A percentile compares a stretch with the other conserved stretches of the same genome.
phyloP scores from a whole-genome alignment of 345 rosid species.

The Linum trigynum region DNA sequence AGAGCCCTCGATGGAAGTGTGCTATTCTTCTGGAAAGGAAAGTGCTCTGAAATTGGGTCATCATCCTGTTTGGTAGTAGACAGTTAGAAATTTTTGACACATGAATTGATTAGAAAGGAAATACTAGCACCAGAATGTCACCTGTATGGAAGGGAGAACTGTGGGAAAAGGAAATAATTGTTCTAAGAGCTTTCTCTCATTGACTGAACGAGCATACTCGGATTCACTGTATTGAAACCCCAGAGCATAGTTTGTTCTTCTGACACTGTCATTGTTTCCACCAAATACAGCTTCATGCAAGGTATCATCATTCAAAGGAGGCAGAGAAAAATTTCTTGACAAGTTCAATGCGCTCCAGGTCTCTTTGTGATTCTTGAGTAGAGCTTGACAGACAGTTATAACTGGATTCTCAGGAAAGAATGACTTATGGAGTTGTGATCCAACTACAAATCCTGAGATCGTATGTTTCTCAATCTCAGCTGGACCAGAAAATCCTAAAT shows the following conservation, averaged over 20 bases:
- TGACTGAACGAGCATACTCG: slow-evolving; percentile 49
- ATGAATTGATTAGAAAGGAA: slow-evolving; percentile 4
- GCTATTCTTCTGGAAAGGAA: slow-evolving; percentile 86
- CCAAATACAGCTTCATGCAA: slow-evolving; percentile 58
- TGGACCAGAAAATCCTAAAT: slow-evolving; percentile 24
- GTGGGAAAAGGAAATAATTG: slow-evolving; percentile 86
- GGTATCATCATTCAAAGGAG: slow-evolving; percentile 67
- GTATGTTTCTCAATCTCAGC: slow-evolving; percentile 14
- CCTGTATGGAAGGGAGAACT: slow-evolving; percentile 81
- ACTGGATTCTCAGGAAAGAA: slow-evolving; percentile 80
- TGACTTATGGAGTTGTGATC: slow-evolving; percentile 23
- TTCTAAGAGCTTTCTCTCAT: slow-evolving; percentile 52
- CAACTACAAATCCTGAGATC: slow-evolving; percentile 19
- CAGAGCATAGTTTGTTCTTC: slow-evolving; percentile 61
- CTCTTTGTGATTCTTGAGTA: slow-evolving; percentile 40
- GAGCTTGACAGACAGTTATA: slow-evolving; percentile 45
- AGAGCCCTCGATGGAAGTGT: slow-evolving; percentile 76
- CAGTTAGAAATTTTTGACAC: not conserved
- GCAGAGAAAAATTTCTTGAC: slow-evolving; percentile 48
- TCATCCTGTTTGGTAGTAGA: slow-evolving; percentile 45
- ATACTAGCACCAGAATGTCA: slow-evolving; percentile 20
- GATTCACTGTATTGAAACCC: slow-evolving; percentile 65
- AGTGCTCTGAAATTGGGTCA: slow-evolving; percentile 47
- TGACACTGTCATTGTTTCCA: slow-evolving; percentile 23
- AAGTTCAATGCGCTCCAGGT: slow-evolving; percentile 50